Percentiles rank a stretch among this genome's conserved stretches.
Evolutionary conservation across 2,329 filamentous ascomycete genomes (phyloP).

Genomic region (Westerdykella sp.): DNA sequence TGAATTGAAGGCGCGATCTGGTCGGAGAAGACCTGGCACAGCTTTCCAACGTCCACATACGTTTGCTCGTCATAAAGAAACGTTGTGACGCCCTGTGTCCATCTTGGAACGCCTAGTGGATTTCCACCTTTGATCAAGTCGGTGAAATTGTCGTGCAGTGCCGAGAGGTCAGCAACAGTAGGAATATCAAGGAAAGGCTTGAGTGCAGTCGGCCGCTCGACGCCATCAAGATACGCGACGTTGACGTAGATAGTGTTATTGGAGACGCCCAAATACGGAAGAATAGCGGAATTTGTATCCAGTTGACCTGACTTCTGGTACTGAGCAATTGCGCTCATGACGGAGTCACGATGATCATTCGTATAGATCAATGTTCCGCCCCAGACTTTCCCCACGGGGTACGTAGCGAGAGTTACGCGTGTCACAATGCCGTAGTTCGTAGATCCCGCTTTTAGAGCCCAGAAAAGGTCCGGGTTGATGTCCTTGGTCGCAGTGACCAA

Average conservation of each 20-base stretch:
- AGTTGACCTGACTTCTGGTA: constrained; percentile 3
- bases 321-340: constrained; percentile 2
- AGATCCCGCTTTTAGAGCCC: constrained; percentile 36
- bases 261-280: constrained; percentile 1
- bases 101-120: constrained; percentile 2
- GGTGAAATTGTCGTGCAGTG: constrained; percentile 2
- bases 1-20: constrained; percentile 1
- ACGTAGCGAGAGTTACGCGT: background rate
- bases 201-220: constrained; percentile 1
- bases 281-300: constrained; percentile 2
- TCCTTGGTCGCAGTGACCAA: constrained; percentile 35
- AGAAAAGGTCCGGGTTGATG: constrained; percentile 35
- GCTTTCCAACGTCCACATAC: constrained; percentile 1
- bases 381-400: constrained; percentile 2
- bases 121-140: constrained; percentile 1
- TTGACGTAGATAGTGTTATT: constrained; percentile 2
- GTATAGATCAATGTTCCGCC: background rate
- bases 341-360: background rate
- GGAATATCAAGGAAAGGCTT: constrained; percentile 2
- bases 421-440: constrained; percentile 30
- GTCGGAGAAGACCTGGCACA: constrained; percentile 1
- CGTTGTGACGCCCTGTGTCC: constrained; percentile 4
- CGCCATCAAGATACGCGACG: constrained; percentile 1
- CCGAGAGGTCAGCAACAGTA: background rate
- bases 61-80: constrained; percentile 3